Evolutionary conservation across 306 rosid species (phyloP), one percentile per base, ranked within the genome.

Genomic region (Ochetophila trinervis): DNA sequence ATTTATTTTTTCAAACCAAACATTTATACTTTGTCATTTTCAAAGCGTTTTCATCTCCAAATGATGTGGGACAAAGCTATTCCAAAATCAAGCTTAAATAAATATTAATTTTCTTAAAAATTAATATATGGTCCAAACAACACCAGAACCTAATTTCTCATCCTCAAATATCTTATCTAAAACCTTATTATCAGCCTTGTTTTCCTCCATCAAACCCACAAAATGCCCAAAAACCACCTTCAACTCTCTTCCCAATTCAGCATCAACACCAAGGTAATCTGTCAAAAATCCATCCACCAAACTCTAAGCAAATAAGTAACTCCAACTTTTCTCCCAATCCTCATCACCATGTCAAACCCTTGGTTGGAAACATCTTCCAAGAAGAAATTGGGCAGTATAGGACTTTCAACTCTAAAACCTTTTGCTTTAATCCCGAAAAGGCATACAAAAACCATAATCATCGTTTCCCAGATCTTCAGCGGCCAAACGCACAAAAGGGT

Each of bases 321-420:
- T 5, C 68, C 92, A 17, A 89, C 79, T 57, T 72, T 82, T 68
- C 63, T 82, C 66, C 78, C 70, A 64, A 65, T 78, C 19, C 79
- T 65, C 83, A 62, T 80, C 8, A 86, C 81, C 62, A 74, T 83
- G 56, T 84, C 88, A 67, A 84, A 80, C 1, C 83, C 85, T 68
- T 84, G 90, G 68, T 24, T 57, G 5, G 87, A 87, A 19, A 83
- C 71, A 60, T 86, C 88, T 66, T 86, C 87, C 4, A 84, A 57
- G 71, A 78, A 87, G 63, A 79, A 86, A 56, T 86, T 89, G 24
- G 93, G 93, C 42, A 89, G 71, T 70, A 89, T 91, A 61, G 96
- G 21, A 10, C 56, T 69, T 36, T 87, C 96, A 24, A 69, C 60
- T 53, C 81, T 80, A 66, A 84, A 80, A 0, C 60, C 49, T 20